Conservation (phyloP, 345 rosid species). For the Camelina sativa region DNA sequence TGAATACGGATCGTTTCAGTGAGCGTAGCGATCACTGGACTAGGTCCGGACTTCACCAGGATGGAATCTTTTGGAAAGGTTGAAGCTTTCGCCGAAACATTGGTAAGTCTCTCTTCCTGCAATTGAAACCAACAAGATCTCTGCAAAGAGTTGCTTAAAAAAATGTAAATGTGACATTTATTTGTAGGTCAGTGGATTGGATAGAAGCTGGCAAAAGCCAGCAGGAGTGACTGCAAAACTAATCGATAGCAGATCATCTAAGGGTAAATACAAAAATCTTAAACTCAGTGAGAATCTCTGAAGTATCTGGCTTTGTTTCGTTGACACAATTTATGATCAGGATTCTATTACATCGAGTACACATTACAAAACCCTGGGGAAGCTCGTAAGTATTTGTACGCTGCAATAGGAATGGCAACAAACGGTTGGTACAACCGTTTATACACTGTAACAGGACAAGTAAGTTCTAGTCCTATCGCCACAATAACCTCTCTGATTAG, state of each 20-base stretch:
- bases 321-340: constrained; percentile 44
- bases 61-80: constrained; percentile 98
- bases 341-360: constrained; percentile 89
- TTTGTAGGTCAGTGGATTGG: constrained; percentile 79
- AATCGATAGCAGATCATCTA: constrained; percentile 62
- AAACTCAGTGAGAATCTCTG: not conserved
- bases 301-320: constrained; percentile 13
- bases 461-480: constrained; percentile 17
- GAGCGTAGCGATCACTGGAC: constrained; percentile 60
- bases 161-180: not conserved
- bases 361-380: constrained; percentile 91
- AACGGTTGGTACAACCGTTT: constrained; percentile 94
- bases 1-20: constrained; percentile 31
- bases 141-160: not conserved
- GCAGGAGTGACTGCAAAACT: constrained; percentile 87
- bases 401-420: constrained; percentile 86
- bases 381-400: constrained; percentile 63
- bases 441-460: constrained; percentile 93
- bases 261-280: constrained; percentile 50
- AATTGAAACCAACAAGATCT: not conserved
- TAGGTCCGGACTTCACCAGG: constrained; percentile 89
- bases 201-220: constrained; percentile 92
- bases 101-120: constrained; percentile 53
- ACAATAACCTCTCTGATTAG: constrained; percentile 7
- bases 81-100: constrained; percentile 82